These are phyloP conservation scores for Quercus suber DNA, from an alignment of 306 rosid genomes.

Conservation along the genomic window DNA sequence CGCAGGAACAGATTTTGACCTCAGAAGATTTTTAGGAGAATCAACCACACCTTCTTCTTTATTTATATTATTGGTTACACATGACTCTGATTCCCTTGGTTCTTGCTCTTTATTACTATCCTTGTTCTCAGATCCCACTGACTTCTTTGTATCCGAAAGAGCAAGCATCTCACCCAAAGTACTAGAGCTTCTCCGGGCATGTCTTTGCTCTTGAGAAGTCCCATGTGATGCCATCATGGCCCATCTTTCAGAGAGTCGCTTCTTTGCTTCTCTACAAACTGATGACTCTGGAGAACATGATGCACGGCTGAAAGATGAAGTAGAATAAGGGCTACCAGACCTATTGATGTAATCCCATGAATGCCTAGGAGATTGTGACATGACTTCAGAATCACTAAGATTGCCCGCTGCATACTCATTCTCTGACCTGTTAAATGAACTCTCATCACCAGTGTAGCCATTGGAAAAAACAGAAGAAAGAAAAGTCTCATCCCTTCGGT, in stretches of 20 bases:
- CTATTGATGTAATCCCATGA: constrained; percentile 78
- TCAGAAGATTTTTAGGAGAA: constrained; percentile 55
- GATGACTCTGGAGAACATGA: constrained; percentile 87
- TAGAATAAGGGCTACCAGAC: constrained; percentile 65
- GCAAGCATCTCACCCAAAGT: constrained; percentile 98
- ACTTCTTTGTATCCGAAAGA: constrained; percentile 62
- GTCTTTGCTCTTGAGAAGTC: constrained; percentile 55
- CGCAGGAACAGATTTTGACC: constrained; percentile 81
- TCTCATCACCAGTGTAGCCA: constrained; percentile 78
- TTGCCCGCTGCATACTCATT: constrained; percentile 60
- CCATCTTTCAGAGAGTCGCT: constrained; percentile 95
- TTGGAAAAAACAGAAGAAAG: constrained; percentile 65
- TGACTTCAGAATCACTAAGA: constrained; percentile 69
- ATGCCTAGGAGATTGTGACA: constrained; percentile 72
- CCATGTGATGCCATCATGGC: constrained; percentile 62
- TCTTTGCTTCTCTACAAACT: constrained; percentile 93
- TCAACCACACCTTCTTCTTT: constrained; percentile 31
- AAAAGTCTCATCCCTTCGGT: constrained; percentile 56
- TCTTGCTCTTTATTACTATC: constrained; percentile 42
- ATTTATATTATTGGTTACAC: constrained; percentile 36
- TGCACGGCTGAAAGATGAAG: constrained; percentile 63
- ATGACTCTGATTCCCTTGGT: constrained; percentile 42
- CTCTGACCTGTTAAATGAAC: constrained; percentile 77
- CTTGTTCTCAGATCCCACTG: constrained; percentile 36
- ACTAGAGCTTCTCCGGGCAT: constrained; percentile 54